Evolutionary conservation across 2,329 filamentous ascomycete genomes (phyloP).

Genomic region (Sporothrix variecibatus): DNA sequence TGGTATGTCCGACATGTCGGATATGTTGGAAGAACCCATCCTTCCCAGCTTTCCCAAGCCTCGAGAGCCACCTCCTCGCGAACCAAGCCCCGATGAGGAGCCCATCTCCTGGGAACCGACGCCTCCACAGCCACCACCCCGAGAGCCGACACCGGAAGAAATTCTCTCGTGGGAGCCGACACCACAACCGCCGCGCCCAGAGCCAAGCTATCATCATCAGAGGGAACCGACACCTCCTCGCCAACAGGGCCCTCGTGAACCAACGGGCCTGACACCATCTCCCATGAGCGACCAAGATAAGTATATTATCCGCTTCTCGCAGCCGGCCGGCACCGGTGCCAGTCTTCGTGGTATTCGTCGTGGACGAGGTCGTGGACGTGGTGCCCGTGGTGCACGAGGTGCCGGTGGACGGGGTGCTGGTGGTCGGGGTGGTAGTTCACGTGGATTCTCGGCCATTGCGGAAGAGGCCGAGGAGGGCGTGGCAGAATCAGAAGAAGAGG

Average conservation of each 20-base stretch:
- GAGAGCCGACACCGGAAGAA: neutral
- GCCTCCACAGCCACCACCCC: neutral
- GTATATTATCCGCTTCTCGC: constrained; percentile 26
- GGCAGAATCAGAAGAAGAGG: constrained; percentile 14
- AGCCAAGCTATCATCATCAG: neutral
- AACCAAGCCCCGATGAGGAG: neutral
- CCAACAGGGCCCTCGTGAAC: neutral
- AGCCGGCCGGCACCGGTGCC: constrained; percentile 20
- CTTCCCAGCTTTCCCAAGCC: constrained; percentile 4
- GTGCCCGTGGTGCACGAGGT: neutral
- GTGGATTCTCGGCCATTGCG: neutral
- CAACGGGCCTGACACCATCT: neutral
- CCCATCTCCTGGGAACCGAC: neutral
- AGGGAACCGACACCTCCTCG: neutral
- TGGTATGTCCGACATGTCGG: constrained; percentile 11
- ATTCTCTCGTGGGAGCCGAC: neutral
- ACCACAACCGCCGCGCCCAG: neutral
- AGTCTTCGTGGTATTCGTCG: constrained; percentile 21
- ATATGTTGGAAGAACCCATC: neutral
- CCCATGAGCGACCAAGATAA: constrained; percentile 28
- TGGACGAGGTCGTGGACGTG: constrained; percentile 6
- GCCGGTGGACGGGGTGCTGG: neutral
- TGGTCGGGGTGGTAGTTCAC: neutral
- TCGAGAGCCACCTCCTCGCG: neutral
- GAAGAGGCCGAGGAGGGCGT: constrained; percentile 27